These are phyloP conservation scores for Sclerotiophoma versabilis DNA, from an alignment of 2,329 filamentous ascomycete species.

Conservation along the genomic window DNA sequence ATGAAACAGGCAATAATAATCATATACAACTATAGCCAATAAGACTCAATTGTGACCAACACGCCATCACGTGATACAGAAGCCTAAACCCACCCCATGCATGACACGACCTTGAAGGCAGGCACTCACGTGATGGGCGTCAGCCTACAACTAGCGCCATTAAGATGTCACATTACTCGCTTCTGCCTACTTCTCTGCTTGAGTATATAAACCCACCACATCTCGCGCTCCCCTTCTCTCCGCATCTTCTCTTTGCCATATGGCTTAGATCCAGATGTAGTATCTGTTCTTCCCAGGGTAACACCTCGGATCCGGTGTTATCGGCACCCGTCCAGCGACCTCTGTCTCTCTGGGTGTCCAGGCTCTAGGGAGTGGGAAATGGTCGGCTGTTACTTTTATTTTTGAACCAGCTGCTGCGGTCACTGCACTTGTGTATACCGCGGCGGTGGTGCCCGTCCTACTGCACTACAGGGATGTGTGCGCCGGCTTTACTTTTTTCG, in stretches of 20 bases:
- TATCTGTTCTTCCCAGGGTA: conserved; percentile 20
- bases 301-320: conserved; percentile 10
- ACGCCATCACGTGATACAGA: too few species aligned
- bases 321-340: neutral
- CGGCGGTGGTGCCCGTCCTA: conserved; percentile 12
- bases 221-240: neutral
- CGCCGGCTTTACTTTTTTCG: conserved; percentile 14
- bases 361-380: too few species aligned
- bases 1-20: too few species aligned
- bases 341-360: too few species aligned
- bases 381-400: conserved; percentile 1
- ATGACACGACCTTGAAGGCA: too few species aligned
- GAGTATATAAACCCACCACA: neutral
- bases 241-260: conserved; percentile 13
- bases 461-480: conserved; percentile 14
- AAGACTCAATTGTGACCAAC: too few species aligned
- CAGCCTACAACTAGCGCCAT: too few species aligned
- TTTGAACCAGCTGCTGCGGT: neutral
- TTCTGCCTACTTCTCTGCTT: neutral
- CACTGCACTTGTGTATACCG: conserved; percentile 4
- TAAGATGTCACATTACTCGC: too few species aligned
- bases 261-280: conserved; percentile 14
- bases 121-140: too few species aligned
- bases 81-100: too few species aligned
- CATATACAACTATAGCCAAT: too few species aligned